Conservation (phyloP, 352 stramenopile genomes). For the Phytophthora agathidicida region DNA sequence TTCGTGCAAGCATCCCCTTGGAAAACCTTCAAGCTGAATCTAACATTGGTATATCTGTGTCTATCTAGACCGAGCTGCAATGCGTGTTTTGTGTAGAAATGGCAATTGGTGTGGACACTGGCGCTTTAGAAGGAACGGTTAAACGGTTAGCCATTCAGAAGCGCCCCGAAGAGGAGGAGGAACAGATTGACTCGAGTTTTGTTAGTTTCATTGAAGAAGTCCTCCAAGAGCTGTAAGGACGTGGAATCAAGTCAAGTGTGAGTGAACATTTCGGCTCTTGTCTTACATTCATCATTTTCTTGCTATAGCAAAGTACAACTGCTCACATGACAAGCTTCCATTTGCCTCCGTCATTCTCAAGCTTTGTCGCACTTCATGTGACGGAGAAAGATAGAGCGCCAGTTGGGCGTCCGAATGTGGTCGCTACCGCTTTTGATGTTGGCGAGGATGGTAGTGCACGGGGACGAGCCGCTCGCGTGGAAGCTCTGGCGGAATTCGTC, state of each 20-base stretch:
- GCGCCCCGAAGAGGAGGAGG: constrained; percentile 63
- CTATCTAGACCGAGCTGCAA: constrained; percentile 68
- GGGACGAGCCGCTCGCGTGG: constrained; percentile 53
- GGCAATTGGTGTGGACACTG: constrained; percentile 64
- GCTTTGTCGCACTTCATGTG: constrained; percentile 59
- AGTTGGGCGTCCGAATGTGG: constrained; percentile 68
- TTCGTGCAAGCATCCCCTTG: neutral
- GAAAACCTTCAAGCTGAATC: neutral
- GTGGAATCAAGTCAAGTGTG: constrained; percentile 28
- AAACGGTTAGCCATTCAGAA: constrained; percentile 74
- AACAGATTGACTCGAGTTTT: constrained; percentile 88
- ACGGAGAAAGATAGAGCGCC: constrained; percentile 73
- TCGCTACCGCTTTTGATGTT: constrained; percentile 65
- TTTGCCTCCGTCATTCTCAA: constrained; percentile 20
- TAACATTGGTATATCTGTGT: neutral
- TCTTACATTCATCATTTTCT: constrained; percentile 35
- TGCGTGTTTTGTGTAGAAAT: constrained; percentile 87
- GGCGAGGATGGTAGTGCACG: constrained; percentile 66
- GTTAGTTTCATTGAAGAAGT: constrained; percentile 84
- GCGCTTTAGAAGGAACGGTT: constrained; percentile 62
- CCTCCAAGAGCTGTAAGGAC: constrained; percentile 65
- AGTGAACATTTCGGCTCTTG: constrained; percentile 24
- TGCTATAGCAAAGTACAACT: constrained; percentile 22
- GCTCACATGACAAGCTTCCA: constrained; percentile 6
- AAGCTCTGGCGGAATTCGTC: constrained; percentile 74